A percentile compares a stretch with the other conserved stretches of the same genome.
Conservation (phyloP, 2,329 filamentous ascomycete genomes). For the Fusarium sp. region DNA sequence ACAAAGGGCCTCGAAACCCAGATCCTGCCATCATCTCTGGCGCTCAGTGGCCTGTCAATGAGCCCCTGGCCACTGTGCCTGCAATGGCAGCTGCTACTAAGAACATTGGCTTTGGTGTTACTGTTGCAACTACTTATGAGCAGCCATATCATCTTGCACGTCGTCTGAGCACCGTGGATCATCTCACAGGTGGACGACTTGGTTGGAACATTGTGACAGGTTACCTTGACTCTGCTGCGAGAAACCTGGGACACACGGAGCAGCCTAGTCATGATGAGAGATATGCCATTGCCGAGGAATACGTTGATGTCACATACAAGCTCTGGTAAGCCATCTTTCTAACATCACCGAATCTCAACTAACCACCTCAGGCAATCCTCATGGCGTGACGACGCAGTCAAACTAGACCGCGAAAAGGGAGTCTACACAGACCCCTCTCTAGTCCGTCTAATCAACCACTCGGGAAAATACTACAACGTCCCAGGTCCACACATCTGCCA, state of each 20-base stretch:
- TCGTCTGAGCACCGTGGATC: conserved; percentile 74
- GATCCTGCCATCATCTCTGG: conserved; percentile 71
- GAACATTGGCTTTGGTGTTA: conserved; percentile 77
- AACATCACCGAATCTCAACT: not conserved
- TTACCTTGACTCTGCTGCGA: conserved; percentile 75
- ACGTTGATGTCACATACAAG: conserved; percentile 69
- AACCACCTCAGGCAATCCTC: conserved; percentile 54
- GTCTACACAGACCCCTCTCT: conserved; percentile 59
- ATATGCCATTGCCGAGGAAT: conserved; percentile 72
- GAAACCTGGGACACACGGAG: conserved; percentile 69
- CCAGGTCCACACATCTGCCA: conserved; percentile 72
- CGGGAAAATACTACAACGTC: conserved; percentile 69
- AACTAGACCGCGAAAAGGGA: conserved; percentile 64
- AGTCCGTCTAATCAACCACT: conserved; percentile 72
- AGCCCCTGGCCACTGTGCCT: conserved; percentile 70
- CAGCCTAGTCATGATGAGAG: conserved; percentile 64
- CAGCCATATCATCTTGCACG: conserved; percentile 75
- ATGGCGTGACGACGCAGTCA: conserved; percentile 72
- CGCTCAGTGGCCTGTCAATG: conserved; percentile 79
- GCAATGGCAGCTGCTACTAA: conserved; percentile 77
- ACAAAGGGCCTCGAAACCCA: conserved; percentile 65
- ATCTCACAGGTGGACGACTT: conserved; percentile 71
- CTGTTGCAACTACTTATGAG: conserved; percentile 76
- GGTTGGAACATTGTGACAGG: conserved; percentile 71
- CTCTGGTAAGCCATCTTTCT: conserved; percentile 61